Evolutionary conservation across 2,329 filamentous ascomycete species (phyloP).

Genomic region (Trichothecium roseum): DNA sequence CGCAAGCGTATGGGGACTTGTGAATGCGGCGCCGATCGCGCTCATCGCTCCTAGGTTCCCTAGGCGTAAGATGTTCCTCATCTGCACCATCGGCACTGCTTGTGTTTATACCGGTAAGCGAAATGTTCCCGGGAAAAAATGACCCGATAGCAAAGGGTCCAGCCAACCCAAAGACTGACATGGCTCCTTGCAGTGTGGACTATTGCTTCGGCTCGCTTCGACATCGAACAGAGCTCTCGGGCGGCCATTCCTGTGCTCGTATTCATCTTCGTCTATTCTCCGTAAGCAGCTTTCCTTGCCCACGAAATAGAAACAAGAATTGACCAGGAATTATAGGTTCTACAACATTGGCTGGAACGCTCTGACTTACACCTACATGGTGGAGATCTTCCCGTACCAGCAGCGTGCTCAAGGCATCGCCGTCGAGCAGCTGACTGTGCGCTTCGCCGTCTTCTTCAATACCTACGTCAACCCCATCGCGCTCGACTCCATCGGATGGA

Average conservation of each 20-base stretch:
- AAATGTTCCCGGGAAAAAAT: constrained; percentile 9
- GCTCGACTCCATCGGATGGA: constrained; percentile 9
- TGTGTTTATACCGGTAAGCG: constrained; percentile 4
- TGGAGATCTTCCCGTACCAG: constrained; percentile 12
- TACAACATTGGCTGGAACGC: constrained; percentile 45
- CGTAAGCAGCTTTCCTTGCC: constrained; percentile 16
- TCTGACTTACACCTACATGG: constrained; percentile 22
- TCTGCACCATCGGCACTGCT: constrained; percentile 14
- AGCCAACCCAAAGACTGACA: too few relatives aligned
- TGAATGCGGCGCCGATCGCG: constrained; percentile 28
- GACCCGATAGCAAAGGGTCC: too few relatives aligned
- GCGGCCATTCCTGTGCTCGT: constrained; percentile 19
- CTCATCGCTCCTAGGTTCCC: constrained; percentile 28
- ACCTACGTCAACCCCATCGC: constrained; percentile 13
- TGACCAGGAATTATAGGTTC: constrained; percentile 27
- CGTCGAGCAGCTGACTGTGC: constrained; percentile 9
- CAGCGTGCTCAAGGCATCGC: constrained; percentile 12
- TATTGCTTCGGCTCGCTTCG: constrained; percentile 17
- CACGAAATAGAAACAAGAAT: constrained; percentile 4
- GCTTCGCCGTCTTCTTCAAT: constrained; percentile 10
- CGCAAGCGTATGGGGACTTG: constrained; percentile 28
- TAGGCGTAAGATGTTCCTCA: constrained; percentile 17
- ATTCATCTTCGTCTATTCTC: constrained; percentile 29
- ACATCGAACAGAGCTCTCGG: constrained; percentile 11
- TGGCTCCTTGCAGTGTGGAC: constrained; percentile 24